Base-by-base conservation (phyloP, 495 filamentous ascomycete species). In the Podospora bellae-mahoneyi region DNA sequence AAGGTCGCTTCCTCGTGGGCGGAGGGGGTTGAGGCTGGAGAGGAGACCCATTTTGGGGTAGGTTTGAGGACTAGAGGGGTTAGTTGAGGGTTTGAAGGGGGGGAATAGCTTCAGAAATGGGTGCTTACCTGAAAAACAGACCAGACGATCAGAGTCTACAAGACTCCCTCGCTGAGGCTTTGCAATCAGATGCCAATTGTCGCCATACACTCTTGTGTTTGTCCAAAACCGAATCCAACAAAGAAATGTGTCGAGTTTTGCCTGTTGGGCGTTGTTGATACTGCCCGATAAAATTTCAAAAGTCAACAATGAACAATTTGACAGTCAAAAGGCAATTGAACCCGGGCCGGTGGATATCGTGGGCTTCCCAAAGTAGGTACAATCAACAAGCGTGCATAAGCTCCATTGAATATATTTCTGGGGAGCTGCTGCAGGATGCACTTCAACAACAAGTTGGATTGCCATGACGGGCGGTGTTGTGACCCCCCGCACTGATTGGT, bases 1-100 rank as follows among this genome's bases (percentile, higher is more conserved):
- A 23, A 78, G 74, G 6, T 74, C 61, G 56, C 78, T 76, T 56
- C 78, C 77, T 56, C 78, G 76, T 66, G 77, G 71, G 34, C 78
- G 78, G 53, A 77, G 69, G 32, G 71, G 69, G 62, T 74, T 79
- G 64, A 71, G 64, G 44, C 71, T 69, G 6, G 39, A 48, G 13
- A 68, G 44, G 10, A 79, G 61, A 28, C 76, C 77, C 77, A 79
- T 79, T 19, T 55, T 65, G 57, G 6, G 27, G 19, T 23, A 6
- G 16, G 15, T 48, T 20, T 7, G 23, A 19, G 61, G 5, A 20
- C 39, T 48, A 13, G 2, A 19, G 61, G 30, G 30, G 23, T 61
- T 61, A 61, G 59, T 32, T 32, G 27, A 61, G 59, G 59, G 18
- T 58, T 48, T 16, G 39, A 10, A 48, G 39, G 39, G 39, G 7